Evolutionary conservation across 1,139 yeast species (phyloP).

Genomic region (Hemisphaericaspora xylofermentans): DNA sequence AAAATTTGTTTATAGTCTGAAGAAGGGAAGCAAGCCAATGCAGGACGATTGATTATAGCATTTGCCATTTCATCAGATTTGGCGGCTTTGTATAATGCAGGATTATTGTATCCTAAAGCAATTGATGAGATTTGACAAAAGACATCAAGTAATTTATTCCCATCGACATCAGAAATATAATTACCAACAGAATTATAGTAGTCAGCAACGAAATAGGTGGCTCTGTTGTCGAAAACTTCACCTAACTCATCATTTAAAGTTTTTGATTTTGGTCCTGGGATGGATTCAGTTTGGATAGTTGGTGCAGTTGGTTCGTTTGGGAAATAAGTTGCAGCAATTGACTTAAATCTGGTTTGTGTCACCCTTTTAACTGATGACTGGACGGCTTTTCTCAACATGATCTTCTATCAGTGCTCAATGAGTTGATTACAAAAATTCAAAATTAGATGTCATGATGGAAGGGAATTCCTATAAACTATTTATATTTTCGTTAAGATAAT

Average conservation of each 20-base stretch:
- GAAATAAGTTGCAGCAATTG: slow-evolving; percentile 25
- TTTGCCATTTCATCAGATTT: slow-evolving; percentile 64
- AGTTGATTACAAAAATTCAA: too few species aligned
- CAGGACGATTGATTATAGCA: slow-evolving; percentile 72
- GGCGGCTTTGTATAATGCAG: slow-evolving; percentile 62
- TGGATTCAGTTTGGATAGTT: slow-evolving; percentile 37
- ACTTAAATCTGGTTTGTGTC: slow-evolving; percentile 9
- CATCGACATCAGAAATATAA: slow-evolving; percentile 70
- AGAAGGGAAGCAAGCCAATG: slow-evolving; percentile 72
- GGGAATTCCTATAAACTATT: too few species aligned
- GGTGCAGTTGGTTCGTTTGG: slow-evolving; percentile 60
- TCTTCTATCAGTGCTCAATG: too few species aligned
- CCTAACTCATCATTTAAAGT: slow-evolving; percentile 50
- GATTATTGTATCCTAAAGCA: slow-evolving; percentile 74
- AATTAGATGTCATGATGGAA: too few species aligned
- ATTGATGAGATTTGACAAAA: slow-evolving; percentile 76
- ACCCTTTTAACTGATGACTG: slow-evolving; percentile 1
- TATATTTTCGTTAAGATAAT: too few species aligned
- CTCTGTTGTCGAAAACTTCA: slow-evolving; percentile 61
- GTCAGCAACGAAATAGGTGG: slow-evolving; percentile 69
- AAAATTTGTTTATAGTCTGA: slow-evolving; percentile 51
- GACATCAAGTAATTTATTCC: slow-evolving; percentile 60
- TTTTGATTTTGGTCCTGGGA: slow-evolving; percentile 64
- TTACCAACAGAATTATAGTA: slow-evolving; percentile 67
- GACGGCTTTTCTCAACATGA: background rate